These are phyloP conservation scores for Calamus simplicifolius DNA, from an alignment of 176 grass and related monocot genomes.

Conservation along the genomic window DNA sequence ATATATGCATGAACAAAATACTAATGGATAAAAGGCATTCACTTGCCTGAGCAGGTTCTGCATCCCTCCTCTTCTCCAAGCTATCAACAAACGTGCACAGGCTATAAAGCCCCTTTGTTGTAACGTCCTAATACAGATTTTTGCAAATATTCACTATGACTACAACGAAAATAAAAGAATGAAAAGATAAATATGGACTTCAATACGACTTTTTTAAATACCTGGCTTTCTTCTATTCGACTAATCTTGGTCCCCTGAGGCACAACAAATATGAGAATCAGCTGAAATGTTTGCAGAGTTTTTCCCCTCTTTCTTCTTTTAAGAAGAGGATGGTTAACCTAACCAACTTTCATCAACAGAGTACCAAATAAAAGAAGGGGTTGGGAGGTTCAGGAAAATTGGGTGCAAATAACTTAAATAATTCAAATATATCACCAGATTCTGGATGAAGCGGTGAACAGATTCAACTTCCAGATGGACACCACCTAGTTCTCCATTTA, in stretches of 20 bases:
- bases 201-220: constrained; percentile 20
- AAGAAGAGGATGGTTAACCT: too few species aligned
- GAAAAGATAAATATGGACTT: neutral
- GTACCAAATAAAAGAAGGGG: too few species aligned
- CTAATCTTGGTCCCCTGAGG: constrained; percentile 82
- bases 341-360: too few species aligned
- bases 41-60: constrained; percentile 50
- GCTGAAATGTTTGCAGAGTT: neutral
- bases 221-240: constrained; percentile 60
- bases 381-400: too few species aligned
- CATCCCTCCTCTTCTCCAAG: constrained; percentile 51
- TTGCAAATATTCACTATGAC: constrained; percentile 11
- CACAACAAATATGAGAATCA: constrained; percentile 32
- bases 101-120: constrained; percentile 66
- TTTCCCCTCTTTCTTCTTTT: too few species aligned
- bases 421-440: constrained; percentile 37
- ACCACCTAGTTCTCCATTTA: constrained; percentile 63
- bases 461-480: constrained; percentile 74
- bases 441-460: constrained; percentile 82
- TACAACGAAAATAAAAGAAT: constrained; percentile 6
- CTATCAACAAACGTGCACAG: constrained; percentile 73
- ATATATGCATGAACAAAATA: neutral
- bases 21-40: neutral
- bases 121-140: constrained; percentile 48
- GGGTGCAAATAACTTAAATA: too few species aligned